Percentiles rank a stretch among this genome's conserved stretches.
phyloP scores from a whole-genome alignment of 2,329 filamentous ascomycete species.

The Teratosphaeriaceae sp. region DNA sequence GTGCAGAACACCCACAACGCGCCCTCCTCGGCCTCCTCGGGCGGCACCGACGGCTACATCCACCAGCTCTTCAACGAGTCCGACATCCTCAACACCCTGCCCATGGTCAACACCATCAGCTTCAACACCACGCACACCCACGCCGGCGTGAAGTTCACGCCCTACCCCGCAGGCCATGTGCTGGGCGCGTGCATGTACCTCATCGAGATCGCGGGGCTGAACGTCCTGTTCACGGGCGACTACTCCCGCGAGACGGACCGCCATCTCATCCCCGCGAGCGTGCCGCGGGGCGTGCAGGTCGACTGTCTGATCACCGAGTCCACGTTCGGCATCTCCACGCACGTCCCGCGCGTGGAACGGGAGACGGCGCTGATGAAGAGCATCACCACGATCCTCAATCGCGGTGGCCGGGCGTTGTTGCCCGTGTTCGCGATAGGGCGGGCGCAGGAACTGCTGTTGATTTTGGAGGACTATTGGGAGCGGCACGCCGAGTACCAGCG shows the following conservation, averaged over 20 bases:
- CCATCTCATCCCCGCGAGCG: conserved; percentile 88
- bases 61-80: conserved; percentile 83
- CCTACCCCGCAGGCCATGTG: conserved; percentile 96
- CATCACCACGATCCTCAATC: conserved; percentile 82
- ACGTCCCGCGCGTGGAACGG: conserved; percentile 82
- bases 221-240: conserved; percentile 95
- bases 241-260: conserved; percentile 94
- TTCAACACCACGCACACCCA: conserved; percentile 98
- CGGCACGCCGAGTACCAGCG: conserved; percentile 84
- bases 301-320: conserved; percentile 97
- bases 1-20: conserved; percentile 54
- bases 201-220: conserved; percentile 92
- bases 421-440: conserved; percentile 92
- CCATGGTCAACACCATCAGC: conserved; percentile 93
- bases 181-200: conserved; percentile 97
- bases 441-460: conserved; percentile 88
- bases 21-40: conserved; percentile 17
- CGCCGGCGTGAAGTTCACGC: conserved; percentile 91
- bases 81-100: conserved; percentile 89
- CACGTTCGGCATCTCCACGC: conserved; percentile 91
- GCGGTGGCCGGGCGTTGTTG: conserved; percentile 86
- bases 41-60: conserved; percentile 39
- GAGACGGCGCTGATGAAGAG: conserved; percentile 94
- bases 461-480: conserved; percentile 94
- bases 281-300: conserved; percentile 82